Percentiles rank a stretch among this genome's conserved stretches.
phyloP scores from a whole-genome alignment of 2,329 filamentous ascomycete genomes.

The Stachybotrys chlorohalonatus region DNA sequence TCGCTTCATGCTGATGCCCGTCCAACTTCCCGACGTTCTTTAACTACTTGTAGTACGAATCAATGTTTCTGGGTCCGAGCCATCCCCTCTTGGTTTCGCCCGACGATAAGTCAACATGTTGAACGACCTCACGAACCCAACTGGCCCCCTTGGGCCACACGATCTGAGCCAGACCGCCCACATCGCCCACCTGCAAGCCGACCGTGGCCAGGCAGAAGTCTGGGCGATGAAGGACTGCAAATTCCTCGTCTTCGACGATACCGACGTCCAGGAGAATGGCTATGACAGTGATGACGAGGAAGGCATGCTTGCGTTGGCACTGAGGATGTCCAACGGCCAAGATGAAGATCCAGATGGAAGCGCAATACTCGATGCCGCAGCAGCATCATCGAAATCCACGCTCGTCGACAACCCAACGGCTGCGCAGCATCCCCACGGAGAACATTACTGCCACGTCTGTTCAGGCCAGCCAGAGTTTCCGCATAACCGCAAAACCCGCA shows the following conservation, averaged over 20 bases:
- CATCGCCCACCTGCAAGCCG: no score
- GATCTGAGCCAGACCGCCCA: no score
- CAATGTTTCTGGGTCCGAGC: no score
- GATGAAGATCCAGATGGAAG: not conserved
- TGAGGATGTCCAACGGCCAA: not conserved
- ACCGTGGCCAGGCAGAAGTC: not conserved
- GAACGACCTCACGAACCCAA: no score
- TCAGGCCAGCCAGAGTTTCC: not conserved
- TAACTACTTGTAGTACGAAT: no score
- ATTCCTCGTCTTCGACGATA: not conserved
- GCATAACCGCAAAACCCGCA: not conserved
- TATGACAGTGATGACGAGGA: not conserved
- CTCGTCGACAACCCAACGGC: no score
- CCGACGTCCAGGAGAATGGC: not conserved
- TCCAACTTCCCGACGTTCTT: no score
- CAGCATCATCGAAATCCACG: not conserved
- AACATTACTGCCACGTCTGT: not conserved
- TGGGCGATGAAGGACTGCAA: not conserved
- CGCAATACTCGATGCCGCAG: not conserved
- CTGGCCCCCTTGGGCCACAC: no score
- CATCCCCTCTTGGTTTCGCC: not conserved
- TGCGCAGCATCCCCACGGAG: no score
- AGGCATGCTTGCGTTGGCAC: not conserved
- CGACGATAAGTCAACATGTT: no score
- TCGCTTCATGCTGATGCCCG: no score